Evolutionary conservation across 495 filamentous ascomycete species (phyloP).

Genomic region (Aspergillus egyptiacus): DNA sequence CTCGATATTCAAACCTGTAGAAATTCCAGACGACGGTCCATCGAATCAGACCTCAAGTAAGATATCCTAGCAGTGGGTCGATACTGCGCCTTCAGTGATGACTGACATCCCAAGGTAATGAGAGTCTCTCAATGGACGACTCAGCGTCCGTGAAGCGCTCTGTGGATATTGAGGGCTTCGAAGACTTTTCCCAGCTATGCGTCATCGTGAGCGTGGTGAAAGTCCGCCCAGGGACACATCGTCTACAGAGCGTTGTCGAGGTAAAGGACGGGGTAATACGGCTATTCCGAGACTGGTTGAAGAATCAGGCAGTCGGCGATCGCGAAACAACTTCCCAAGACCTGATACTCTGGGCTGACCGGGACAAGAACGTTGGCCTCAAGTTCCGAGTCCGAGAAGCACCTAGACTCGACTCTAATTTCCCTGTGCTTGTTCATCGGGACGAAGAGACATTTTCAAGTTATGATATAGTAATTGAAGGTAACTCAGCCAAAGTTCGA

Average conservation of each 20-base stretch:
- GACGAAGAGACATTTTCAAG: conserved; percentile 52
- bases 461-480: conserved; percentile 57
- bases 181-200: conserved; percentile 67
- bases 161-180: conserved; percentile 59
- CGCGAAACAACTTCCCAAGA: background rate
- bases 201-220: conserved; percentile 63
- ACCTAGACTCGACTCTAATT: conserved; percentile 18
- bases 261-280: conserved; percentile 59
- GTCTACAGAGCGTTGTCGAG: conserved; percentile 53
- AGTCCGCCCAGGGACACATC: conserved; percentile 49
- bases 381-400: conserved; percentile 47
- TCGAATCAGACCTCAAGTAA: conserved; percentile 16
- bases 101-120: conserved; percentile 27
- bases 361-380: conserved; percentile 49
- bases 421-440: conserved; percentile 40
- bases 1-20: conserved; percentile 57
- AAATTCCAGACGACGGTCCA: conserved; percentile 38
- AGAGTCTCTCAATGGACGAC: conserved; percentile 1
- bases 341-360: conserved; percentile 55
- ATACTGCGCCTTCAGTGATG: background rate
- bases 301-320: conserved; percentile 25
- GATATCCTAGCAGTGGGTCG: background rate
- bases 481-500: too few relatives aligned
- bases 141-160: conserved; percentile 36
- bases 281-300: conserved; percentile 65